Evolutionary conservation across 768 basidiomycete species (phyloP).

Genomic region (Lanmaoa rubissima): DNA sequence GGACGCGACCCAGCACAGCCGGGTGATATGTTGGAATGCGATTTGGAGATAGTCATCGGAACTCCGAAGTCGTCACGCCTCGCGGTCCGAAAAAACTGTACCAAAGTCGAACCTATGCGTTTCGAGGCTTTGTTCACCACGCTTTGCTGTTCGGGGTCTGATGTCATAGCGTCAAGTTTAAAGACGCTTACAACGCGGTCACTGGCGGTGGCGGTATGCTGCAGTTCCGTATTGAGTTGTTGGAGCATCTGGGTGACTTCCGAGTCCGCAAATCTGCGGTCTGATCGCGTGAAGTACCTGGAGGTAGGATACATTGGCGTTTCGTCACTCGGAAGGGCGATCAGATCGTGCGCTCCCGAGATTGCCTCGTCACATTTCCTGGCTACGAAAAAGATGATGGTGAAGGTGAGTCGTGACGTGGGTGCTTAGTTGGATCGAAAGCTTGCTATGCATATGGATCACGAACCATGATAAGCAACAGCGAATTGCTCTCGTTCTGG

Average conservation of each 20-base stretch:
- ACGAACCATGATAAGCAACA: no score
- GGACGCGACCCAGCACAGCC: not conserved
- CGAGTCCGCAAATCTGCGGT: not conserved
- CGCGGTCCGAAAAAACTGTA: not conserved
- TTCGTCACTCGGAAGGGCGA: no score
- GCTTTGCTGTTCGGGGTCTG: not conserved
- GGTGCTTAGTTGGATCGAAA: no score
- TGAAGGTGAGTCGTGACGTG: no score
- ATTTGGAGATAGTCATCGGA: constrained; percentile 6
- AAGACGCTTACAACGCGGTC: not conserved
- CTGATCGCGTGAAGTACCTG: no score
- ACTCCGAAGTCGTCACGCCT: not conserved
- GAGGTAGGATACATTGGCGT: no score
- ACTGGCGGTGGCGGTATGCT: not conserved
- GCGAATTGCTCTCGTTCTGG: no score
- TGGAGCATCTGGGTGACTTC: constrained; percentile 1
- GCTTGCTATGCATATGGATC: no score
- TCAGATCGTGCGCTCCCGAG: no score
- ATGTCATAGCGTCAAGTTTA: not conserved
- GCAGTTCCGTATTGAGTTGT: constrained; percentile 4
- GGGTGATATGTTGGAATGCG: constrained; percentile 2
- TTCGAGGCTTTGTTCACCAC: not conserved
- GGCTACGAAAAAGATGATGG: not conserved
- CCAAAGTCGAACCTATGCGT: not conserved
- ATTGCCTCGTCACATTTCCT: no score